Percentiles rank a stretch among this genome's conserved stretches.
phyloP scores from a whole-genome alignment of 2,329 filamentous ascomycete genomes.

The Paecilomyces sp. region DNA sequence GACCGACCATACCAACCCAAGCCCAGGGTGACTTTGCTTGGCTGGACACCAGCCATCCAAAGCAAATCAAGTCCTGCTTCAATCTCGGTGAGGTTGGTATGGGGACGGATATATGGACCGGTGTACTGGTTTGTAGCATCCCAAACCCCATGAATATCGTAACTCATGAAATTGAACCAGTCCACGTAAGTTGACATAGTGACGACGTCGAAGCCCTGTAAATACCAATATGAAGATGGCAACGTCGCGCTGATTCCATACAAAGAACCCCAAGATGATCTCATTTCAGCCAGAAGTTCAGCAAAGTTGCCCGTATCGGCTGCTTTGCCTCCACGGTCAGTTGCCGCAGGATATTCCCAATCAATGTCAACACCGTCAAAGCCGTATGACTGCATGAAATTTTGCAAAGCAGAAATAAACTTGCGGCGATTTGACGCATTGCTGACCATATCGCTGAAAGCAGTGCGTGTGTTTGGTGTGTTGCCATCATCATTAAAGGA shows the following conservation, averaged over 20 bases:
- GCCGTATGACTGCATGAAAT: too few species aligned
- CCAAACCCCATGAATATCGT: slow-evolving; percentile 25
- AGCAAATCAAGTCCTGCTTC: slow-evolving; percentile 16
- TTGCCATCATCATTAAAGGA: background rate
- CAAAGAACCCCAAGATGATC: too few species aligned
- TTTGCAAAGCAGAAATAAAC: too few species aligned
- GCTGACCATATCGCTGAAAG: too few species aligned
- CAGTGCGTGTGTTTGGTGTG: background rate
- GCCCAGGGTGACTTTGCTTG: slow-evolving; percentile 19
- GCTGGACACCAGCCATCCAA: slow-evolving; percentile 19
- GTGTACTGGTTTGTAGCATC: slow-evolving; percentile 9
- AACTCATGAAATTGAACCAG: slow-evolving; percentile 10
- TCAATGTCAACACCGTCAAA: too few species aligned
- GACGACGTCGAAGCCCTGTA: slow-evolving; percentile 20
- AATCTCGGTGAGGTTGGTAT: slow-evolving; percentile 28
- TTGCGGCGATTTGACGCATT: too few species aligned
- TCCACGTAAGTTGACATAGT: slow-evolving; percentile 6
- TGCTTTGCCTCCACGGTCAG: too few species aligned
- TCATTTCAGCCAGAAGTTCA: too few species aligned
- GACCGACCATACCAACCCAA: slow-evolving; percentile 23
- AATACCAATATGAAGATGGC: slow-evolving; percentile 5
- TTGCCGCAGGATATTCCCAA: too few species aligned
- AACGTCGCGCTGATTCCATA: background rate
- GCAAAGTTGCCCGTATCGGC: too few species aligned
- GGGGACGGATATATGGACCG: slow-evolving; percentile 11